Evolutionary conservation across 805 yeast species (phyloP).

Genomic region (Starmerella davenportii): DNA sequence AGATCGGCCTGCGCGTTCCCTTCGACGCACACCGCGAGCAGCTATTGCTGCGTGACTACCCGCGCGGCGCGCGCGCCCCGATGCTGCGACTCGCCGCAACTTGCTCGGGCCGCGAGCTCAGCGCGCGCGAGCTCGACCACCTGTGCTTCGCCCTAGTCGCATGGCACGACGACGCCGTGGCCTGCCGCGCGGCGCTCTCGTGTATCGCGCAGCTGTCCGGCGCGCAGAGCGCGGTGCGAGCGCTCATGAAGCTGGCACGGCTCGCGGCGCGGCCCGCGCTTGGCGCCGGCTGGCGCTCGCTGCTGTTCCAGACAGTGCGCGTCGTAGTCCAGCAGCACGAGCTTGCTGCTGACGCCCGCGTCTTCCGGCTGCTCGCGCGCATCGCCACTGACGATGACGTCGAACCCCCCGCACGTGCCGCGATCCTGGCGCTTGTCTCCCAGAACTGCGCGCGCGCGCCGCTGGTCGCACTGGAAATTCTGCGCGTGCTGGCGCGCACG

Average conservation of each 20-base stretch:
- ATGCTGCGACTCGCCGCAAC: constrained; percentile 32
- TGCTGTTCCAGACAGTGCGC: constrained; percentile 14
- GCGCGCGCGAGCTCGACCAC: constrained; percentile 38
- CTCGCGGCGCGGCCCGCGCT: constrained; percentile 6
- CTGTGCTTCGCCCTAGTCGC: constrained; percentile 15
- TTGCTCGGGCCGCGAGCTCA: constrained; percentile 18
- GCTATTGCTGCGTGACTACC: constrained; percentile 37
- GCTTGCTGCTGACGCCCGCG: constrained; percentile 4
- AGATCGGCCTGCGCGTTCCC: constrained; percentile 23
- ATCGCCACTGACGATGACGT: constrained; percentile 1
- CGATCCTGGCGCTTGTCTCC: constrained; percentile 81
- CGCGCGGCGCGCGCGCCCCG: constrained; percentile 26
- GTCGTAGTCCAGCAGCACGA: constrained; percentile 13
- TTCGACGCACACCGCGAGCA: constrained; percentile 20
- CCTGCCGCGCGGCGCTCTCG: constrained; percentile 4
- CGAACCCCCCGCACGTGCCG: constrained; percentile 36
- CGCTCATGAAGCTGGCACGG: constrained; percentile 10
- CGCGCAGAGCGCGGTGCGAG: neutral
- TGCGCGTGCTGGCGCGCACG: constrained; percentile 37
- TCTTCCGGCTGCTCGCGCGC: constrained; percentile 2
- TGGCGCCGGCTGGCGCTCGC: constrained; percentile 10
- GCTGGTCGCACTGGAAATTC: constrained; percentile 53
- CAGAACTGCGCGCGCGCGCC: constrained; percentile 40
- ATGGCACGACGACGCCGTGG: constrained; percentile 8
- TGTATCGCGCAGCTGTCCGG: constrained; percentile 2